A percentile compares a stretch with the other conserved stretches of the same genome.
Conservation (phyloP, 2,329 filamentous ascomycete species). For the Fusarium brevicatenulatum region DNA sequence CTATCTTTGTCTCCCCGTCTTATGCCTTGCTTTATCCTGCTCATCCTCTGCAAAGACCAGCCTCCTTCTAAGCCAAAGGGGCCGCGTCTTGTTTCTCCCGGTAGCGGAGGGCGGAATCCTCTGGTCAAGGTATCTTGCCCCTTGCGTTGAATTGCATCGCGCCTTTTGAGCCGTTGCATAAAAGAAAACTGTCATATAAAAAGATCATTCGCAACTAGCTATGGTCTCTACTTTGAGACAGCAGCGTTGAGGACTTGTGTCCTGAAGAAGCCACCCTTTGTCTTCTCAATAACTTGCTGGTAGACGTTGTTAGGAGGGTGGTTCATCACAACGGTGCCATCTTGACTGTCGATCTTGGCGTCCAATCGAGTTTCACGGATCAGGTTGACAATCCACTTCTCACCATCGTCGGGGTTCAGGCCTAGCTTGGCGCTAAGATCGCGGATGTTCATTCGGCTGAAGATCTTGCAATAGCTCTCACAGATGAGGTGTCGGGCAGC, state of each 20-base stretch:
- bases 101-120: conserved; percentile 36
- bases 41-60: conserved; percentile 6
- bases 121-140: conserved; percentile 21
- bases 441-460: conserved; percentile 97
- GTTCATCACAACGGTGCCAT: conserved; percentile 99
- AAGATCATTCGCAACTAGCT: conserved; percentile 10
- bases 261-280: conserved; percentile 98
- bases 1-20: conserved; percentile 22
- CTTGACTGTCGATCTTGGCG: conserved; percentile 99
- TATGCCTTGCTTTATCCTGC: conserved; percentile 28
- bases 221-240: conserved; percentile 60
- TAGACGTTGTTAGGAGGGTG: conserved; percentile 98
- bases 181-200: conserved; percentile 38
- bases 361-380: conserved; percentile 97
- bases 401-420: conserved; percentile 91
- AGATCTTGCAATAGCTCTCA: conserved; percentile 99
- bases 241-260: conserved; percentile 90
- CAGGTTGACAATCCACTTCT: conserved; percentile 99
- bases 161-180: conserved; percentile 37
- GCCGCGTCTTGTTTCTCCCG: neutral
- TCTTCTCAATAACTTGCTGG: conserved; percentile 99
- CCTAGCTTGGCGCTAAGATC: conserved; percentile 93
- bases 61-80: conserved; percentile 14
- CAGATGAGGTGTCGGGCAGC: conserved; percentile 96
- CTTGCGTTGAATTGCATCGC: conserved; percentile 33